phyloP scores from a whole-genome alignment of 345 rosid genomes.

The Kandelia obovata region DNA sequence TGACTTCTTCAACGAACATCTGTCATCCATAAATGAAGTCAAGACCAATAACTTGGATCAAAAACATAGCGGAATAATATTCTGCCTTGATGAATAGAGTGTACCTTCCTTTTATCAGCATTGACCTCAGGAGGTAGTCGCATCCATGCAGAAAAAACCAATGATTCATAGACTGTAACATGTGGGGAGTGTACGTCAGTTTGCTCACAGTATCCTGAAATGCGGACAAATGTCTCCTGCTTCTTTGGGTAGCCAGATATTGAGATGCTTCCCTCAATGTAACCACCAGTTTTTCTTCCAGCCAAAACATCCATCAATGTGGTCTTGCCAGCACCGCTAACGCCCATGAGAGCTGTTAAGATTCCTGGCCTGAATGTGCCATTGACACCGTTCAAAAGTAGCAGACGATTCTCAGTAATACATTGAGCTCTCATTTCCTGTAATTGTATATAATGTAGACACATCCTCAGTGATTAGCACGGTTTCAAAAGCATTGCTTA shows the following conservation, averaged over 20 bases:
- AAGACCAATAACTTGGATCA: not conserved
- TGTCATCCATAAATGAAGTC: constrained; percentile 19
- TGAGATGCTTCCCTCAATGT: constrained; percentile 45
- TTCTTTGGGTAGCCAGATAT: constrained; percentile 65
- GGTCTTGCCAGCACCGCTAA: constrained; percentile 74
- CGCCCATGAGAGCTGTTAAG: constrained; percentile 65
- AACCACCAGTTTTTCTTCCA: constrained; percentile 74
- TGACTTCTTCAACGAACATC: constrained; percentile 69
- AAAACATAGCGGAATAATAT: not conserved
- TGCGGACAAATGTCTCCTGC: constrained; percentile 68
- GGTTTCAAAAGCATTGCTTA: too few relatives aligned
- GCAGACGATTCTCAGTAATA: constrained; percentile 41
- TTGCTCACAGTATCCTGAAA: constrained; percentile 72
- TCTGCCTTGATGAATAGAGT: not conserved
- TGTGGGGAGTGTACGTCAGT: constrained; percentile 69
- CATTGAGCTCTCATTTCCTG: constrained; percentile 70
- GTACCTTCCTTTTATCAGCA: constrained; percentile 54
- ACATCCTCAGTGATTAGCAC: not conserved
- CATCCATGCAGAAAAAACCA: constrained; percentile 67
- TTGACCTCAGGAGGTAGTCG: constrained; percentile 57
- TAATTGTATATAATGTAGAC: not conserved
- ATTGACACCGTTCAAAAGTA: constrained; percentile 57
- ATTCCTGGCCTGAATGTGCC: constrained; percentile 72
- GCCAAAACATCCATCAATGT: constrained; percentile 74
- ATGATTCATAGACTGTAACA: constrained; percentile 58